Evolutionary conservation across 164 flowering plant genomes (phyloP), one percentile per base, ranked within the genome.

Genomic region (Kingdonia uniflora): DNA sequence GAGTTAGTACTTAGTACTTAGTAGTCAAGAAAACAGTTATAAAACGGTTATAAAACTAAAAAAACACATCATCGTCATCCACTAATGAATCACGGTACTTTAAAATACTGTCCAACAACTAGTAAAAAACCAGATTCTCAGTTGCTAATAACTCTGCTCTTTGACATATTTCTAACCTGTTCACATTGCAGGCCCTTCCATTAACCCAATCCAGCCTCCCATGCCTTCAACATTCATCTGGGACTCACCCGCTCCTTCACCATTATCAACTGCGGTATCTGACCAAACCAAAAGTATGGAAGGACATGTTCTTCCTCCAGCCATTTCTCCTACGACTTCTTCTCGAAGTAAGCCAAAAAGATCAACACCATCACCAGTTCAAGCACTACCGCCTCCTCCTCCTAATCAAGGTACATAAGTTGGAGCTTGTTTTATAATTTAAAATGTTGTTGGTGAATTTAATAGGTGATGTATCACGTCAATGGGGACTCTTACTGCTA

Each of bases 381-480:
- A 22, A 14, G 51, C 73, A 23, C 62, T 85, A 45, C 86, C 94
- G 43, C 88, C 94, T 51, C 88, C 94, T 57, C 94, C 88, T 60
- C 94, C 86, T 52, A 80, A 80, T 68, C 57, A 60, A 71, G 88
- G 94, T 84, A 67, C 7, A 51, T 47, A 22, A 47, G 1, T 11
- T 16, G 21, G 13, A 17, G 48, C 17, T 21, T 44, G 20, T 44
- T 17, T 7, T 19, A 44, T 44, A 17, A 47, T 8, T n/a, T n/a
- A 29, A 4, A 29, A 29, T 29, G 8, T 29, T 8, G 8, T 29
- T 29, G 35, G 35, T 29, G 35, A 29, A 29, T 29, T 29, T 4
- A 4, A 29, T 29, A 29, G 4, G 35, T 29, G 6, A 29, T 29
- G 8, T 29, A 29, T 29, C 4, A 29, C 35, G 8, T 29, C 8